phyloP scores from a whole-genome alignment of 306 rosid genomes.

The Gastrolobium villosum region DNA sequence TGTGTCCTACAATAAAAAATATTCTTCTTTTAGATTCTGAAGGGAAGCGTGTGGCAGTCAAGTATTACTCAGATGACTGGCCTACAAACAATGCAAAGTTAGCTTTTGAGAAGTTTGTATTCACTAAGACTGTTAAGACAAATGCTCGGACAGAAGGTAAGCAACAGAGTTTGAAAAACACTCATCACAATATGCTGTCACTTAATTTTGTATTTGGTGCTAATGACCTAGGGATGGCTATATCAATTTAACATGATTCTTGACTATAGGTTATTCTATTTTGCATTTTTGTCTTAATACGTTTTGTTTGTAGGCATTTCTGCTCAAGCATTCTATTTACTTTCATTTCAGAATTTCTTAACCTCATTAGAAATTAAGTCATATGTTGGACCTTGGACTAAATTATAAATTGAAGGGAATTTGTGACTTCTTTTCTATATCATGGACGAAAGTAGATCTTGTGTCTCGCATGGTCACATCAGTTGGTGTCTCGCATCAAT shows the following conservation, averaged over 20 bases:
- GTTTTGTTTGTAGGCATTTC: constrained; percentile 19
- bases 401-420: constrained; percentile 13
- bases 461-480: background rate
- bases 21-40: constrained; percentile 96
- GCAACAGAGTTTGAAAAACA: constrained; percentile 23
- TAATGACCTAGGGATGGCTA: background rate
- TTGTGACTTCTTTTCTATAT: background rate
- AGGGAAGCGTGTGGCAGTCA: constrained; percentile 96
- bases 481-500: constrained; percentile 23
- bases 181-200: constrained; percentile 44
- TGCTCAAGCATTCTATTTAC: constrained; percentile 12
- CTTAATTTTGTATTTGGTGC: constrained; percentile 20
- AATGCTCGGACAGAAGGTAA: constrained; percentile 94
- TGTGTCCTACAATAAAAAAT: constrained; percentile 78
- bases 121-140: constrained; percentile 82
- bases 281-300: constrained; percentile 24
- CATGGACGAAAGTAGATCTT: constrained; percentile 6
- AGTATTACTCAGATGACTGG: constrained; percentile 97
- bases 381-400: constrained; percentile 36
- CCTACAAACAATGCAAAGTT: constrained; percentile 82
- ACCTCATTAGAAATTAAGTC: background rate
- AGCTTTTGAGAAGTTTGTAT: constrained; percentile 90
- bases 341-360: constrained; percentile 13
- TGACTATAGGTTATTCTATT: constrained; percentile 13
- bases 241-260: constrained; percentile 14